Percentiles rank a stretch among this genome's conserved stretches.
Conservation (phyloP, 495 filamentous ascomycete species). For the Cercophora scortea region DNA sequence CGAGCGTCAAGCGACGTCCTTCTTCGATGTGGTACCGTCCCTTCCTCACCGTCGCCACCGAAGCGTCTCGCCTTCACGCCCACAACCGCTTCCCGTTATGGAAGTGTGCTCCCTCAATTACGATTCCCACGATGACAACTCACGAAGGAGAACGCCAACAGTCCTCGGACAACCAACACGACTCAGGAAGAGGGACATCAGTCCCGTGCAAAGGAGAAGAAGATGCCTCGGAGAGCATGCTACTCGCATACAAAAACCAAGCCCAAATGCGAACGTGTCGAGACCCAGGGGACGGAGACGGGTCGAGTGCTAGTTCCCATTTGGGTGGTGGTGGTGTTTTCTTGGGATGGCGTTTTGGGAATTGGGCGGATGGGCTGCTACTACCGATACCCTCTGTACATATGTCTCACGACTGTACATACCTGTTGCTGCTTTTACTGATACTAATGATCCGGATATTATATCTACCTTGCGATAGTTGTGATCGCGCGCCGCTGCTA, state of each 20-base stretch:
- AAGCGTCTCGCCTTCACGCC: constrained; percentile 23
- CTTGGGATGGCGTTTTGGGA: constrained; percentile 11
- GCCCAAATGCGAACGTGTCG: constrained; percentile 22
- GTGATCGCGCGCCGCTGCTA: too few species aligned
- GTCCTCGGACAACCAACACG: background rate
- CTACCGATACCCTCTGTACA: constrained; percentile 24
- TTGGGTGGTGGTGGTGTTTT: background rate
- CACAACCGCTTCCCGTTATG: constrained; percentile 12
- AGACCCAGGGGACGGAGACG: constrained; percentile 28
- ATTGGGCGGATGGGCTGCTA: constrained; percentile 13
- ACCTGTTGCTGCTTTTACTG: too few species aligned
- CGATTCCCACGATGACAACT: too few species aligned
- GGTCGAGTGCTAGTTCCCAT: constrained; percentile 11
- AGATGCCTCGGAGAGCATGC: constrained; percentile 26
- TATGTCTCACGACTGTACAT: constrained; percentile 1
- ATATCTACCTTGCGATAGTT: too few species aligned
- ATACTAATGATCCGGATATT: too few species aligned
- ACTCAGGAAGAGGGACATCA: constrained; percentile 18
- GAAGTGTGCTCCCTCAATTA: too few species aligned
- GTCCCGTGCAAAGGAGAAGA: constrained; percentile 20
- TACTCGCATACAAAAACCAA: constrained; percentile 33
- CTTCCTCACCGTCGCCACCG: constrained; percentile 19
- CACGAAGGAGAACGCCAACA: too few species aligned
- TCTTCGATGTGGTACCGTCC: constrained; percentile 19
- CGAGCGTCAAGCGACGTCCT: constrained; percentile 19